Percentiles rank a stretch among this genome's conserved stretches.
These are phyloP conservation scores for Sanguinoderma infundibulare DNA, from an alignment of 1,284 basidiomycete species.

Conservation along the genomic window DNA sequence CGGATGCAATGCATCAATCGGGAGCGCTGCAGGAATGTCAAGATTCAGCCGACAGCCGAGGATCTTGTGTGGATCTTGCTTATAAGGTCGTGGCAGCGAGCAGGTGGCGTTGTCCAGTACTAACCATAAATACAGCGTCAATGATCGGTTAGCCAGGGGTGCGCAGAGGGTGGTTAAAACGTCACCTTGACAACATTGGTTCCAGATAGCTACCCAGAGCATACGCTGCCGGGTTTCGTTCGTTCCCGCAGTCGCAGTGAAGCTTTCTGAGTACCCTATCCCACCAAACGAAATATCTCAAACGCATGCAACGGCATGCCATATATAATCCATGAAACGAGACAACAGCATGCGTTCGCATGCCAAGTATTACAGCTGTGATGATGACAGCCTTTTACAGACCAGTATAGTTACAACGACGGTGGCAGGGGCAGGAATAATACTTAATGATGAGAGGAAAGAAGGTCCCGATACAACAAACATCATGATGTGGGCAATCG, in stretches of 20 bases:
- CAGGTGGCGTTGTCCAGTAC: background rate
- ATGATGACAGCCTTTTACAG: conserved; percentile 18
- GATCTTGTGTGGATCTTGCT: background rate
- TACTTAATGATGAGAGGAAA: conserved; percentile 14
- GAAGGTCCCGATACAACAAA: conserved; percentile 3
- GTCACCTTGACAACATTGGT: too few relatives aligned
- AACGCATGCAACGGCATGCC: too few relatives aligned
- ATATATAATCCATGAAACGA: background rate
- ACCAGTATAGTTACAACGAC: conserved; percentile 21
- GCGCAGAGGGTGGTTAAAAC: background rate
- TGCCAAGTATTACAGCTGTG: conserved; percentile 12
- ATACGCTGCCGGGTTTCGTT: too few relatives aligned
- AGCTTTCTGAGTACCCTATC: background rate
- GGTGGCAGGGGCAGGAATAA: conserved; percentile 7
- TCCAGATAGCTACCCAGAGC: too few relatives aligned
- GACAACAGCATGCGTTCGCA: background rate
- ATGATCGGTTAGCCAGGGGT: background rate
- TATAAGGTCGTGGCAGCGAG: background rate
- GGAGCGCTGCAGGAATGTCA: background rate
- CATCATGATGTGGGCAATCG: conserved; percentile 3
- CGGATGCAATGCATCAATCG: too few relatives aligned
- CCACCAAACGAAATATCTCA: background rate
- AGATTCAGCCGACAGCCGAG: background rate
- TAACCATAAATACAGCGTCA: background rate
- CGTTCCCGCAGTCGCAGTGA: too few relatives aligned